These are phyloP conservation scores for Lachnellula occidentalis DNA, from an alignment of 2,329 filamentous ascomycete genomes.

Conservation along the genomic window DNA sequence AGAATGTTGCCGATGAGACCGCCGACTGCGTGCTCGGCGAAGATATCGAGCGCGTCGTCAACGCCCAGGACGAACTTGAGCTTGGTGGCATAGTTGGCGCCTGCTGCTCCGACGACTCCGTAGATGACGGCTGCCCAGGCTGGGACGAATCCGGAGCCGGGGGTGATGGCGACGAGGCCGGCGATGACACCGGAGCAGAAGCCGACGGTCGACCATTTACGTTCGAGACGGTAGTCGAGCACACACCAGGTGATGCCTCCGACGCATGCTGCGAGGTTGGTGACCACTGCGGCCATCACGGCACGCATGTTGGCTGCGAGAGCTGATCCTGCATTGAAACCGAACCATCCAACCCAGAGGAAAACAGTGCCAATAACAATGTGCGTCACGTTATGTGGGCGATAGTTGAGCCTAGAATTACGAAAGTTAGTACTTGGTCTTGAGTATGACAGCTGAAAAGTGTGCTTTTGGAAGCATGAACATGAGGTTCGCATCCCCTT, in stretches of 20 bases:
- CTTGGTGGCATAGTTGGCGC: conserved; percentile 88
- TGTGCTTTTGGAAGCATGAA: not conserved
- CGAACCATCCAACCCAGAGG: conserved; percentile 96
- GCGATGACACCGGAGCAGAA: conserved; percentile 90
- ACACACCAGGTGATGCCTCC: conserved; percentile 66
- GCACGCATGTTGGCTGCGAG: conserved; percentile 76
- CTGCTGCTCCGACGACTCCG: conserved; percentile 67
- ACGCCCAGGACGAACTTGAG: conserved; percentile 77
- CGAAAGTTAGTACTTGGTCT: not conserved
- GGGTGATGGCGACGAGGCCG: conserved; percentile 82
- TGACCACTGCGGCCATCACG: conserved; percentile 81
- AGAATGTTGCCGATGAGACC: conserved; percentile 74
- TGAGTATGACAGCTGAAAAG: not conserved
- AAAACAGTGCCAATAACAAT: conserved; percentile 91
- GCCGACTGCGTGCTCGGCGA: conserved; percentile 75
- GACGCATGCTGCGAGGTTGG: conserved; percentile 77
- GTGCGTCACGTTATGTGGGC: conserved; percentile 88
- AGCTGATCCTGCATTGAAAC: conserved; percentile 86
- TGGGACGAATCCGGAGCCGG: conserved; percentile 78
- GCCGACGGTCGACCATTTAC: conserved; percentile 88
- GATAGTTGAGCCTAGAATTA: conserved; percentile 65
- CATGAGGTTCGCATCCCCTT: not conserved
- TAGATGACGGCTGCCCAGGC: conserved; percentile 79
- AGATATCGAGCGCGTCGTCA: conserved; percentile 85
- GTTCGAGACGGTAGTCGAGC: conserved; percentile 81